Evolutionary conservation across 1,284 basidiomycete species (phyloP).

Genomic region (Cryptococcus jaspeensis): DNA sequence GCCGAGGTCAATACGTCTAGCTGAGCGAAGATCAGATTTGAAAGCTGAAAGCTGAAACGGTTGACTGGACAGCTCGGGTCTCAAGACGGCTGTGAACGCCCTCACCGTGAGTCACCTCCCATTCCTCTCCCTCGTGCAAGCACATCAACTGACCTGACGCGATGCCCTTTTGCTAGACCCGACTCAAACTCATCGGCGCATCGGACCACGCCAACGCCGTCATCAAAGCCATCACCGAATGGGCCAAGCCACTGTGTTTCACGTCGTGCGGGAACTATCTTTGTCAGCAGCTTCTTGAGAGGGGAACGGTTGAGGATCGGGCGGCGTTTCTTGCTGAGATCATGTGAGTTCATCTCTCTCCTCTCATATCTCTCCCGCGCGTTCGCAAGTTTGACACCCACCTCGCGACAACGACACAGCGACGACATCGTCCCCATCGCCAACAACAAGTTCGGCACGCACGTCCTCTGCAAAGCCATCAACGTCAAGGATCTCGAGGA

Average conservation of each 20-base stretch:
- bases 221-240: slow-evolving; percentile 35
- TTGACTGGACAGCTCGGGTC: slow-evolving; percentile 18
- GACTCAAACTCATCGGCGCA: slow-evolving; percentile 14
- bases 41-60: not conserved
- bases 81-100: slow-evolving; percentile 39
- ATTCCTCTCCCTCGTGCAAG: not conserved
- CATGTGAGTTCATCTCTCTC: too few relatives aligned
- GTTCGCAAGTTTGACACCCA: not conserved
- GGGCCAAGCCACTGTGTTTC: slow-evolving; percentile 39
- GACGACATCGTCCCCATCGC: slow-evolving; percentile 42
- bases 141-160: too few relatives aligned
- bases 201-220: slow-evolving; percentile 11
- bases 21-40: not conserved
- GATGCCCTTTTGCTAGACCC: slow-evolving; percentile 5
- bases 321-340: slow-evolving; percentile 39
- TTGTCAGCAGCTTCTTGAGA: slow-evolving; percentile 45
- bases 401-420: slow-evolving; percentile 12
- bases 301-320: slow-evolving; percentile 35
- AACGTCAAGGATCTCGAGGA: slow-evolving; percentile 39
- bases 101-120: slow-evolving; percentile 27
- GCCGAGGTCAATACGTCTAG: slow-evolving; percentile 4
- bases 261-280: slow-evolving; percentile 47
- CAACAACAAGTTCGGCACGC: slow-evolving; percentile 45
- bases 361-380: slow-evolving; percentile 1
- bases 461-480: slow-evolving; percentile 44